Evolutionary conservation across 352 stramenopile genomes (phyloP), one percentile per base, ranked within the genome.

Genomic region (Thalassiosira mediterranea): DNA sequence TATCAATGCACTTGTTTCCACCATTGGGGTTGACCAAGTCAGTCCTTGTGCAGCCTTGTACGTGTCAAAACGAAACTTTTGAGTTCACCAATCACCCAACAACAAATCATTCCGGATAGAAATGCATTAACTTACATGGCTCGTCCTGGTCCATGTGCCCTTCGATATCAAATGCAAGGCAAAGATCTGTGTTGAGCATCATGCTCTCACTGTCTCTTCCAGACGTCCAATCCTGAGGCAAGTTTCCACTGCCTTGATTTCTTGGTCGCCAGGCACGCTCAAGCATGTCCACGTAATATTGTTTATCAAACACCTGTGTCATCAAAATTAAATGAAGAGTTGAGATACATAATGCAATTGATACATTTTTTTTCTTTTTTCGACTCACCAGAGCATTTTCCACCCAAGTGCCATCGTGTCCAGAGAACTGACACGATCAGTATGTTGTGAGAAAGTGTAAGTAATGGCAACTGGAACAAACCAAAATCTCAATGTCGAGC

Each of bases 151-250:
- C 31, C 21, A 76, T 48, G 31, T 76, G 47, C 5, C 26, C 34
- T 15, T 70, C 57, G 49, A 76, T 65, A 38, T 76, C 57, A 26
- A 59, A 76, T 21, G 31, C 53, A 4, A 68, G 25, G 26, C 59
- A 68, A 1, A 68, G 4, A 42, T 74, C 67, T 1, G 67, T 72
- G 37, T 72, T 76, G 40, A 76, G 67, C 67, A 76, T 76, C 21
- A 76, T 25, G 26, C 34, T 25, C 4, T 59, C 31, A 42, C 49
- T 40, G 11, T 25, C 42, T 7, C 11, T 52, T 21, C 59, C 59
- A 19, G 59, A 61, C 15, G 40, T 68, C 59, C 59, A 68, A 10
- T 68, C 59, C 38, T 68, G n/a, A n/a, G n/a, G n/a, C n/a, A n/a
- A n/a, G 59, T 0, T 3, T 44, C 15, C 31, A 23, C 13, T n/a